Base-by-base conservation (phyloP, 768 basidiomycete genomes). In the Leccinum fibrillosum region DNA sequence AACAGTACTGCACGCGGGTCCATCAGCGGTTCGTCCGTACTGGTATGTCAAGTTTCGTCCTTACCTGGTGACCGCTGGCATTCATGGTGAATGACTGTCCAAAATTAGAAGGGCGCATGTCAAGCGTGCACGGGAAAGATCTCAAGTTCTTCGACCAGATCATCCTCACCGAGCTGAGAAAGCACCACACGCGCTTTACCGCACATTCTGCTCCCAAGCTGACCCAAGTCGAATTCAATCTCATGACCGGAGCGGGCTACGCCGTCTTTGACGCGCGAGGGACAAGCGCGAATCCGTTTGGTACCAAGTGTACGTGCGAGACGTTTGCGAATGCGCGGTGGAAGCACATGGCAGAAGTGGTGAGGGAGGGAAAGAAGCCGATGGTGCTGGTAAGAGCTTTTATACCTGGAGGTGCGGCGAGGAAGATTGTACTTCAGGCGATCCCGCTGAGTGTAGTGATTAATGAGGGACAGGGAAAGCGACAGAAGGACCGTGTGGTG, bases 321-420 rank as follows among this genome's bases (percentile, higher is more conserved):
- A 45, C 48, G 39, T 63, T 62, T 45, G 58, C 67, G 9, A 59
- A 67, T 19, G 53, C 53, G n/a, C 64, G 63, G 25, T 71, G 69
- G 71, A 67, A 64, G 49, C 60, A 52, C 21, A 62, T 69, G 47
- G 56, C 60, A 7, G 65, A 67, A 28, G 52, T 25, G 34, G 62
- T 60, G 9, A 58, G 34, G 49, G 61, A 60, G 17, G 61, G 60
- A 11, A 54, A 59, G 26, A 55, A 34, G 32, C 59, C 59, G 17
- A 53, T 60, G 44, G 58, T 72, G 2, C 44, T 72, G 15, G 70
- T 71, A 5, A 62, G 70, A 49, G 71, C 59, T 7, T 69, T 69
- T 49, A 61, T 72, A 26, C 58, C 71, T 0, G 71, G 67, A 2
- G 71, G 71, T 2, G 48, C 49, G 39, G 53, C 69, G 23, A 69